Base-by-base conservation (phyloP, 1,284 basidiomycete species). In the Boletus calvinii region DNA sequence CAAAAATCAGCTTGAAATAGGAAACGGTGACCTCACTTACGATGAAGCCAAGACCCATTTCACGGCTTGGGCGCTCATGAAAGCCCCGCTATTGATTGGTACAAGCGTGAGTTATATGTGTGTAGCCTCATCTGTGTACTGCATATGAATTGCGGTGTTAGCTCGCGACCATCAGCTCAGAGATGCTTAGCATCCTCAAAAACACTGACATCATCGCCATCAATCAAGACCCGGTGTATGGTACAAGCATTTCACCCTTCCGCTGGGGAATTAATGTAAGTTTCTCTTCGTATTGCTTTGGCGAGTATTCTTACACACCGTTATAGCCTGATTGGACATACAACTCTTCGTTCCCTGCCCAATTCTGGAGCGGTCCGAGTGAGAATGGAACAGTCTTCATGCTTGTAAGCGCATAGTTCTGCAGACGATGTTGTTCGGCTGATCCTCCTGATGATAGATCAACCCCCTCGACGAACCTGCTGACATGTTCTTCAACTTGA, bases 191-290 rank as follows among this genome's bases (percentile, higher is more conserved):
- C n/a, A 80, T 86, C 57, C 69, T 85, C 45, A 82, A 72, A 62
- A 87, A 86, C 64, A 61, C 67, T 17, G 84, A 86, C 63, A 81
- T 86, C 46, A 76, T 87, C 31, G 84, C 79, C 3, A 84, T 86
- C 57, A 85, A 85, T 59, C 84, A 86, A 62, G 84, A 87, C 62
- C 72, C 78, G 0, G 78, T 81, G 0, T 74, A 81, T 29, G 84
- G 84, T 4, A 80, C 77, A 12, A 75, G 77, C 22, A 74, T 85
- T 52, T 75, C 80, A 15, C 84, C 84, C 6, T 87, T 86, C 72
- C 72, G 81, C 59, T 86, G 84, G 84, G 84, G 84, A 2, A 58
- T 78, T 22, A 81, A 81, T 46, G 80, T 80, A 50, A 48, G 77
- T 45, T 20, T 3, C 8, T 34, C 37, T 10, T 45, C 13, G 20